Conservation (phyloP, 345 rosid species). For the Heritiera littoralis region DNA sequence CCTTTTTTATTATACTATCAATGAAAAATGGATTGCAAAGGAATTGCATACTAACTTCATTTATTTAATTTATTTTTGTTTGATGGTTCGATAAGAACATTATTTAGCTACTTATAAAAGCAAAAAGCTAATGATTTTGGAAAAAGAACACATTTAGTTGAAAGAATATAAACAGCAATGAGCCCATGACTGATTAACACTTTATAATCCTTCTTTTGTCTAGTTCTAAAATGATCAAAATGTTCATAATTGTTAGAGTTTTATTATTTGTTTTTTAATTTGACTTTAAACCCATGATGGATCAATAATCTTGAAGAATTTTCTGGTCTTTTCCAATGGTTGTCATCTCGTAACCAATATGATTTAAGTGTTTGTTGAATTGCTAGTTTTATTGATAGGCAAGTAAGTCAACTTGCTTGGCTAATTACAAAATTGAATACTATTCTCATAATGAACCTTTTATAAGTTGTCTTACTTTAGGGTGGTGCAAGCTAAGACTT, state of each 20-base stretch:
- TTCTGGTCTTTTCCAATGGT: neutral
- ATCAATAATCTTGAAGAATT: slow-evolving; percentile 1
- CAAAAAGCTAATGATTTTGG: neutral
- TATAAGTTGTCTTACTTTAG: neutral
- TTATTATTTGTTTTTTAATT: neutral
- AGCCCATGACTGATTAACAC: neutral
- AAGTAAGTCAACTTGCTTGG: neutral
- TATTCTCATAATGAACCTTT: neutral
- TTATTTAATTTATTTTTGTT: neutral
- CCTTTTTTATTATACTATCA: too few species aligned
- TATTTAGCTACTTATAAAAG: neutral
- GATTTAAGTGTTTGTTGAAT: neutral
- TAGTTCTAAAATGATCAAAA: neutral
- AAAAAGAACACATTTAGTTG: neutral
- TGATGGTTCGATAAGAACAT: neutral
- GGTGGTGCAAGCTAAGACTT: neutral
- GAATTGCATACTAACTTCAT: neutral
- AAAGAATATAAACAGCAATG: neutral
- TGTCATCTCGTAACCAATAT: neutral
- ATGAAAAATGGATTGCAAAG: neutral
- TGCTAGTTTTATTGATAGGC: neutral
- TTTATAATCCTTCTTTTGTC: neutral
- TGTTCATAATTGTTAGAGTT: neutral
- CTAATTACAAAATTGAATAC: neutral
- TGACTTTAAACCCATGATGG: neutral